Conservation (phyloP, 768 basidiomycete genomes). For the Tricholoma hemisulphureum region DNA sequence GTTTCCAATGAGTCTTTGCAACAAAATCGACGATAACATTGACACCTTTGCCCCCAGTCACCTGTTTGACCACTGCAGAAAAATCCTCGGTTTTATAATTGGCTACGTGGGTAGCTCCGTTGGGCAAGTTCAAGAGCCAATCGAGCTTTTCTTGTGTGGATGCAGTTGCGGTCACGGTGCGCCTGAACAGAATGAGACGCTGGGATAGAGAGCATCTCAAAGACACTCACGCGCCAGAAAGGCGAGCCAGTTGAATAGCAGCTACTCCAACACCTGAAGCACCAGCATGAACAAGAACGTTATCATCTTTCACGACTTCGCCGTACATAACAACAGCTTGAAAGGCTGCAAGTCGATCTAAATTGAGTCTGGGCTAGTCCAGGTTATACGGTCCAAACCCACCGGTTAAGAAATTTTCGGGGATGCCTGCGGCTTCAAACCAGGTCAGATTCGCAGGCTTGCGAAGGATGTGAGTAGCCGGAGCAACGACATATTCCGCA, state of each 20-base stretch:
- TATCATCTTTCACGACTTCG: slow-evolving; percentile 63
- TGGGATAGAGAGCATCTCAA: too few species aligned
- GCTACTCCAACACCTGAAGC: slow-evolving; percentile 90
- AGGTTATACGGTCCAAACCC: too few species aligned
- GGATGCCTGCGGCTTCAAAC: slow-evolving; percentile 83
- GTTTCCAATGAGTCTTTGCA: slow-evolving; percentile 68
- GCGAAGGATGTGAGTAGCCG: slow-evolving; percentile 61
- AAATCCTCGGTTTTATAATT: slow-evolving; percentile 90
- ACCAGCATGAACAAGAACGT: slow-evolving; percentile 87
- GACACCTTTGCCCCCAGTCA: slow-evolving; percentile 69
- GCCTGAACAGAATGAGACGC: slow-evolving; percentile 34
- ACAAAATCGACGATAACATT: slow-evolving; percentile 87
- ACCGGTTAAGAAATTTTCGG: slow-evolving; percentile 90
- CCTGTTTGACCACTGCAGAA: slow-evolving; percentile 64
- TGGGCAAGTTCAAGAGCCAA: slow-evolving; percentile 65
- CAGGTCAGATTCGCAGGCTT: slow-evolving; percentile 79
- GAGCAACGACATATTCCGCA: slow-evolving; percentile 77
- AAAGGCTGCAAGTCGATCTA: slow-evolving; percentile 34
- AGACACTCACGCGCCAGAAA: slow-evolving; percentile 64
- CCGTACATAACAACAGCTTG: slow-evolving; percentile 61
- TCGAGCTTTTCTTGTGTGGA: slow-evolving; percentile 81
- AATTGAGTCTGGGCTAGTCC: background rate
- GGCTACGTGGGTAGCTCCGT: slow-evolving; percentile 69
- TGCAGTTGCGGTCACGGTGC: slow-evolving; percentile 79
- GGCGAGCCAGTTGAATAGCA: slow-evolving; percentile 81